Evolutionary conservation across 768 basidiomycete species (phyloP).

Genomic region (Amanita pseudoporphyria): DNA sequence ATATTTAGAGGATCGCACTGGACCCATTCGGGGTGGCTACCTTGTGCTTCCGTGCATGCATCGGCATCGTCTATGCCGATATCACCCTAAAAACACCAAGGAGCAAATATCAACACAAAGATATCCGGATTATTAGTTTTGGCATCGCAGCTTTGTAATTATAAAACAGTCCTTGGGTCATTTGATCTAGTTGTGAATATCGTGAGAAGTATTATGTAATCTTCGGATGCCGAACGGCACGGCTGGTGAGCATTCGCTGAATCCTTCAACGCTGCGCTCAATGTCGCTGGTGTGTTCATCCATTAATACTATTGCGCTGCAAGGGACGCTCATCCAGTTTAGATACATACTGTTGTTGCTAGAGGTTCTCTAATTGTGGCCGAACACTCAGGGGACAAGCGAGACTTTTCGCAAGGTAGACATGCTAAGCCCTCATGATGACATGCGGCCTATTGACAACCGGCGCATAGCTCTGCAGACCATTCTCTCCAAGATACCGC

Average conservation of each 20-base stretch:
- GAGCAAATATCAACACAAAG: background rate
- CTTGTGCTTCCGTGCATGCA: too few relatives aligned
- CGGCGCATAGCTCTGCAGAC: conserved; percentile 58
- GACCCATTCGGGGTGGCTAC: too few relatives aligned
- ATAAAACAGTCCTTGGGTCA: too few relatives aligned
- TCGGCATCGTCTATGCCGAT: too few relatives aligned
- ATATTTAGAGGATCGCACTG: too few relatives aligned
- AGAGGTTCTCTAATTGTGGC: conserved; percentile 74
- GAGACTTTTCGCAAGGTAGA: conserved; percentile 83
- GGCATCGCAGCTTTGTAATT: too few relatives aligned
- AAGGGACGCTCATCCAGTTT: background rate
- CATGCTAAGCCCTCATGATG: conserved; percentile 8
- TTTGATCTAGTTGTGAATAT: too few relatives aligned
- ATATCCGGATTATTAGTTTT: background rate
- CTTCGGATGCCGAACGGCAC: background rate
- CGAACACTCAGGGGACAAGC: conserved; percentile 71
- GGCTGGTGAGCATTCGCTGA: background rate
- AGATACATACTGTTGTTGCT: conserved; percentile 85
- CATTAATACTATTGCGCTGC: background rate
- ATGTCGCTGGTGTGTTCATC: conserved; percentile 23
- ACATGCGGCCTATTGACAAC: background rate
- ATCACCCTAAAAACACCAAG: background rate
- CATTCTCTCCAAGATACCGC: conserved; percentile 92
- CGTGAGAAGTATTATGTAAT: conserved; percentile 6
- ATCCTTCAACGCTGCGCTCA: background rate